Evolutionary conservation across 768 basidiomycete genomes (phyloP), one percentile per base, ranked within the genome.

Genomic region (Leccinum olivaceopallidum): DNA sequence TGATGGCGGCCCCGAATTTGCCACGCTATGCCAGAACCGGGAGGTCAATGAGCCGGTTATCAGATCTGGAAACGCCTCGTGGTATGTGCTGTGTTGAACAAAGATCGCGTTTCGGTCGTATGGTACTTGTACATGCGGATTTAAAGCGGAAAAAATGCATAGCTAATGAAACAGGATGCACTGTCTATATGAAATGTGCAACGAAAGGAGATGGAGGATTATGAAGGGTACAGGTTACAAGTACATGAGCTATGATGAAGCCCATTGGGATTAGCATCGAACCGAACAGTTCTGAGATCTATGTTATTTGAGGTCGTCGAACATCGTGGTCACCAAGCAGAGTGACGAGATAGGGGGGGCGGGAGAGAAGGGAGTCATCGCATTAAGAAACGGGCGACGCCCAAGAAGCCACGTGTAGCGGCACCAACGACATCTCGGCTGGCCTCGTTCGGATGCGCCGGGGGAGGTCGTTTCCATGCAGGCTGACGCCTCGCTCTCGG

Each of bases 381-480:
- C 12, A 60, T 22, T 28, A 71, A 55, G 28, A 63, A 55, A 6
- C 32, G 67, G 0, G 52, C 56, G 37, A 65, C 24, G 34, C 48
- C 49, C 55, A 34, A 50, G 39, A 71, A 56, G 5, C 59, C 47
- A 9, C 59, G 60, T 14, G 62, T 53, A 18, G 54, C 44, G 10
- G 20, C 56, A 13, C 51, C 53, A 26, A 59, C 26, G 14, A 53
- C 37, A 4, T 24, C 47, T 2, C 50, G 34, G 12, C 54, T 34
- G 18, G 61, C 26, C 22, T n/a, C 20, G 32, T 7, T 62, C 5
- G 59, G 36, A 24, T 61, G 70, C 7, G 62, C 50, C 10, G 69
- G 60, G 4, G 57, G 62, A 16, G 65, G 69, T 13, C 61, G 65
- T 50, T 67, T 66, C 67, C 69, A 71, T 16, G 72, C 49, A 1